phyloP scores from a whole-genome alignment of 345 rosid species.

The Corymbia maculata region DNA sequence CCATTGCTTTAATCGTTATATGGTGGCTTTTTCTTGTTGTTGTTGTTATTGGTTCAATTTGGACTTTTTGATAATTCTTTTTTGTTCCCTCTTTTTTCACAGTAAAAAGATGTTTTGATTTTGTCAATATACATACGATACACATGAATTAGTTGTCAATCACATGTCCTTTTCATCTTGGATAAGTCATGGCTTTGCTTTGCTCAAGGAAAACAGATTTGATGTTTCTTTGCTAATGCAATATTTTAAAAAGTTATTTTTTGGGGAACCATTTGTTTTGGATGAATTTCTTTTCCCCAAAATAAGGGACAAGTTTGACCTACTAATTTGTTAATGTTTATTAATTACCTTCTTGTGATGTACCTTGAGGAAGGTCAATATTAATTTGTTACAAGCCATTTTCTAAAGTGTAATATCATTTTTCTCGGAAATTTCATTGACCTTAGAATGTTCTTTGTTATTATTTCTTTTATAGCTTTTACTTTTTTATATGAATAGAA shows the following conservation, averaged over 20 bases:
- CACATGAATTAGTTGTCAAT: too few relatives aligned
- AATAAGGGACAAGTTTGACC: not conserved
- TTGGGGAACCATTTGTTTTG: not conserved
- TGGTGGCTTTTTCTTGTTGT: not conserved
- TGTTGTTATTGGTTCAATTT: not conserved
- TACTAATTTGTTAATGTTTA: not conserved
- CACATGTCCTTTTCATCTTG: too few relatives aligned
- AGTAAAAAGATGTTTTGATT: not conserved
- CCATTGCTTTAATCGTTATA: conserved; percentile 56
- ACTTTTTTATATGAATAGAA: not conserved
- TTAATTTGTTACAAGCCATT: not conserved
- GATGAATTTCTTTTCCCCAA: not conserved
- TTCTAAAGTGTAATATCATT: not conserved
- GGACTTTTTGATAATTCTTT: not conserved
- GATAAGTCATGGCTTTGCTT: conserved; percentile 9
- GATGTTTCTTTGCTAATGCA: not conserved
- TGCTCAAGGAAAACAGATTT: too few relatives aligned
- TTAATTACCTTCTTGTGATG: not conserved
- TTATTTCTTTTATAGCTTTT: not conserved
- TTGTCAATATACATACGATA: not conserved
- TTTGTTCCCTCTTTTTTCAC: not conserved
- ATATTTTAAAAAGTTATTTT: too few relatives aligned
- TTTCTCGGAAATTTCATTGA: not conserved
- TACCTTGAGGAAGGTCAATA: not conserved
- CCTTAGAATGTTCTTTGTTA: not conserved